Evolutionary conservation across 2,329 filamentous ascomycete genomes (phyloP).

Genomic region (Plenodomus biglobosus): DNA sequence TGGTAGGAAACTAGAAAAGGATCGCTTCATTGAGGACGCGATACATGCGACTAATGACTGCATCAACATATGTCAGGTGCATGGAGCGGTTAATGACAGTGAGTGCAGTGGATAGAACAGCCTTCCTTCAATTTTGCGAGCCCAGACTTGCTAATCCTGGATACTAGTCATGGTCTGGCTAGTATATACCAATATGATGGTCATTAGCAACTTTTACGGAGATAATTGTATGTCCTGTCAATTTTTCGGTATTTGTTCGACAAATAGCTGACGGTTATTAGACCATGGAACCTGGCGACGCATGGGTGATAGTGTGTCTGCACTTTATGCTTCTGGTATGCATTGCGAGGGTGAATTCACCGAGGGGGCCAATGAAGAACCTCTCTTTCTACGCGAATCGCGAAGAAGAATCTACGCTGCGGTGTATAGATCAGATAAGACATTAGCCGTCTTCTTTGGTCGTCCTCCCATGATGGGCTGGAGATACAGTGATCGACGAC

Average conservation of each 20-base stretch:
- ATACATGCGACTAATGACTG: constrained; percentile 41
- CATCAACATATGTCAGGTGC: constrained; percentile 39
- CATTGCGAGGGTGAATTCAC: constrained; percentile 37
- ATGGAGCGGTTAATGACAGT: constrained; percentile 40
- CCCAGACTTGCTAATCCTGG: neutral
- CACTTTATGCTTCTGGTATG: constrained; percentile 37
- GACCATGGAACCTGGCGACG: constrained; percentile 42
- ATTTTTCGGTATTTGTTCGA: neutral
- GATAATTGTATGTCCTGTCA: constrained; percentile 33
- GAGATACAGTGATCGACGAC: constrained; percentile 37
- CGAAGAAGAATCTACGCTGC: constrained; percentile 34
- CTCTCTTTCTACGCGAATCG: constrained; percentile 37
- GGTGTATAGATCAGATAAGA: constrained; percentile 38
- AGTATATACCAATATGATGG: constrained; percentile 33
- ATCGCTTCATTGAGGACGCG: constrained; percentile 38
- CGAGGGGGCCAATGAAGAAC: constrained; percentile 21
- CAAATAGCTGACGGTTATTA: constrained; percentile 13
- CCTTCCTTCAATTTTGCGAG: neutral
- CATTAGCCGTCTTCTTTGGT: constrained; percentile 39
- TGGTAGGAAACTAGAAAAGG: constrained; percentile 33
- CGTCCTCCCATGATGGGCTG: constrained; percentile 41
- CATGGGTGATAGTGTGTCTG: constrained; percentile 32
- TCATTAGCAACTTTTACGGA: constrained; percentile 39
- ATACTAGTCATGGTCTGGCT: constrained; percentile 37
- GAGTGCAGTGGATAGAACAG: neutral